A percentile compares a stretch with the other conserved stretches of the same genome.
phyloP scores from a whole-genome alignment of 495 filamentous ascomycete genomes.

The Bathelium albidoporum region DNA sequence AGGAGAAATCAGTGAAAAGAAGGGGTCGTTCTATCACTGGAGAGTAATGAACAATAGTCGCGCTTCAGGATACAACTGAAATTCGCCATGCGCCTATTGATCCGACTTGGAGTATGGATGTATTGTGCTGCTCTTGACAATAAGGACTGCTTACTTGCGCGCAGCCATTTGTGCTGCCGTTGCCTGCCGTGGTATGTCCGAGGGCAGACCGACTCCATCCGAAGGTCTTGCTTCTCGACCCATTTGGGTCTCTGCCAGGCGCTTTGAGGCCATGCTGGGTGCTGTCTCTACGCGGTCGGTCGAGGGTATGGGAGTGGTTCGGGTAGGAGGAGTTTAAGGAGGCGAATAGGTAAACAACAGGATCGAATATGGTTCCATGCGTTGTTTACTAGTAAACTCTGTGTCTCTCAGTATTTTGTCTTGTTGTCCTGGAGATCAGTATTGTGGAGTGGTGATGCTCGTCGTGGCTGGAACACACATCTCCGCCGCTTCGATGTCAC shows the following conservation, averaged over 20 bases:
- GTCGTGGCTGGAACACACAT: not conserved
- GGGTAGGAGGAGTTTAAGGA: not conserved
- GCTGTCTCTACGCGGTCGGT: not conserved
- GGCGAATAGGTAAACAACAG: not conserved
- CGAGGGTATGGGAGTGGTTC: not conserved
- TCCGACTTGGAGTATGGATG: not conserved
- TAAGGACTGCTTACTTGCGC: constrained; percentile 19
- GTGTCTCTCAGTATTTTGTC: not conserved
- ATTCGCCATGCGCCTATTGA: not conserved
- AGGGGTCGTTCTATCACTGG: not conserved
- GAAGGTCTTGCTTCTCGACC: not conserved
- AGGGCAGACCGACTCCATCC: not conserved
- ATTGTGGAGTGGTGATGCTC: not conserved
- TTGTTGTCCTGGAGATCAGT: not conserved
- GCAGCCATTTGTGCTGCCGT: constrained; percentile 21
- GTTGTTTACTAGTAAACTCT: not conserved
- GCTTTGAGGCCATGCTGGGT: constrained; percentile 16
- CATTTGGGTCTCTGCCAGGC: constrained; percentile 14
- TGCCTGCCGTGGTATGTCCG: constrained; percentile 15
- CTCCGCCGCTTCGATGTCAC: not conserved
- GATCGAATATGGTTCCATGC: not conserved
- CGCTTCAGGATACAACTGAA: not conserved
- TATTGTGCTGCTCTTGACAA: not conserved
- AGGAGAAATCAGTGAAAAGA: not conserved
- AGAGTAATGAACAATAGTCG: constrained; percentile 5